Evolutionary conservation across 768 basidiomycete species (phyloP), one percentile per base, ranked within the genome.

Genomic region (Xanthoconium purpureum): DNA sequence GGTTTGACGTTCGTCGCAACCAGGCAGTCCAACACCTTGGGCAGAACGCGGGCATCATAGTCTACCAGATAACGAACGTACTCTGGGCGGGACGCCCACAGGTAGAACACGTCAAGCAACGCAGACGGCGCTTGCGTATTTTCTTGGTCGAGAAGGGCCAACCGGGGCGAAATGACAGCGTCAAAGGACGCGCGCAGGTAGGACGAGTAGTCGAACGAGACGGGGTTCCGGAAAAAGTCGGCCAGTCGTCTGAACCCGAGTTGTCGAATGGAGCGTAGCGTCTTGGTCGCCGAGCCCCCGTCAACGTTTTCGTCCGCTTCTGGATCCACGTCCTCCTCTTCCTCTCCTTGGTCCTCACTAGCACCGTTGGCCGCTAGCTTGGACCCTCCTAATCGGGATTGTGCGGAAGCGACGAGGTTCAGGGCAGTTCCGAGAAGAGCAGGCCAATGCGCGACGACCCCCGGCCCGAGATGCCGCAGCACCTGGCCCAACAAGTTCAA

Each of bases 41-140:
- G 86, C 14, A 99, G 71, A 1, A 88, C 78, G 6, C 78, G 77
- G 3, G 74, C 61, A 64, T 98, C 89, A 66, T 84, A 88, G 24
- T 82, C 75, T 44, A 87, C 84, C 29, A 98, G 77, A 68, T 84
- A 86, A 10, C 68, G 67, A n/a, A 80, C 77, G 57, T 85, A 81
- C 13, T 84, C 77, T 3, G 74, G 75, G 17, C 81, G 76, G 15
- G 77, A 68, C 0, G 91, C 83, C 89, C 94, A 95, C 7, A 80
- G 74, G 55, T 84, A 80, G 73, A 97, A 89, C 20, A 98, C 76
- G 38, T 97, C 94, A 42, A 99, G 75, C 17, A 96, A 77, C 0
- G 91, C 85, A 0, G 94, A 96, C 0, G 96, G 94, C 0, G 91
- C 81, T 69, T 98, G 96, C 0, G 89, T 91, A 64, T 95, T 98